Evolutionary conservation across 306 rosid species (phyloP).

Genomic region (Dryas alaskensis): DNA sequence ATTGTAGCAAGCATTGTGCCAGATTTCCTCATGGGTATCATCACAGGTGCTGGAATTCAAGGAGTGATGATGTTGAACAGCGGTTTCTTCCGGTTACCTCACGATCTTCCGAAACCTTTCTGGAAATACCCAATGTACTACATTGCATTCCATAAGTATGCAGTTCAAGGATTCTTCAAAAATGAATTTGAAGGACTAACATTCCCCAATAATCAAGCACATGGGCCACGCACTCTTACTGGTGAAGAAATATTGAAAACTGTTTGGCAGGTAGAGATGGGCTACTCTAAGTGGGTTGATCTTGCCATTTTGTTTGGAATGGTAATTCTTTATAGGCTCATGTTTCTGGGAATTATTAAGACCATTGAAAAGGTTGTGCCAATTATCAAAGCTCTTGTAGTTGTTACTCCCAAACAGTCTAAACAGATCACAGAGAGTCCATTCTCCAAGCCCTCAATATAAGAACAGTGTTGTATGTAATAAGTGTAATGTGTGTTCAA

Average conservation of each 20-base stretch:
- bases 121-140: slow-evolving; percentile 63
- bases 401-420: slow-evolving; percentile 5
- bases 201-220: slow-evolving; percentile 38
- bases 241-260: slow-evolving; percentile 45
- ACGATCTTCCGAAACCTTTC: slow-evolving; percentile 57
- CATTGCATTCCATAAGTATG: slow-evolving; percentile 60
- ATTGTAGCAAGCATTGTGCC: slow-evolving; percentile 54
- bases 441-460: background rate
- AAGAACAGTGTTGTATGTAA: background rate
- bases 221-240: slow-evolving; percentile 17
- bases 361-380: slow-evolving; percentile 43
- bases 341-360: slow-evolving; percentile 49
- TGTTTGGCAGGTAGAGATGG: slow-evolving; percentile 50
- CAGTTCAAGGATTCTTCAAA: slow-evolving; percentile 61
- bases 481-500: too few relatives aligned
- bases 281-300: slow-evolving; percentile 65
- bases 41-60: slow-evolving; percentile 50
- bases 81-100: slow-evolving; percentile 54
- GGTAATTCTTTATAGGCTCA: slow-evolving; percentile 43
- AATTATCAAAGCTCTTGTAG: slow-evolving; percentile 10
- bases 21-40: slow-evolving; percentile 55
- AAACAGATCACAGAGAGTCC: slow-evolving; percentile 1
- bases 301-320: slow-evolving; percentile 52
- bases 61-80: slow-evolving; percentile 67
- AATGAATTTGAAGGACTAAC: slow-evolving; percentile 54